These are phyloP conservation scores for Leptographium lundbergii DNA, from an alignment of 2,329 filamentous ascomycete species.

Conservation along the genomic window DNA sequence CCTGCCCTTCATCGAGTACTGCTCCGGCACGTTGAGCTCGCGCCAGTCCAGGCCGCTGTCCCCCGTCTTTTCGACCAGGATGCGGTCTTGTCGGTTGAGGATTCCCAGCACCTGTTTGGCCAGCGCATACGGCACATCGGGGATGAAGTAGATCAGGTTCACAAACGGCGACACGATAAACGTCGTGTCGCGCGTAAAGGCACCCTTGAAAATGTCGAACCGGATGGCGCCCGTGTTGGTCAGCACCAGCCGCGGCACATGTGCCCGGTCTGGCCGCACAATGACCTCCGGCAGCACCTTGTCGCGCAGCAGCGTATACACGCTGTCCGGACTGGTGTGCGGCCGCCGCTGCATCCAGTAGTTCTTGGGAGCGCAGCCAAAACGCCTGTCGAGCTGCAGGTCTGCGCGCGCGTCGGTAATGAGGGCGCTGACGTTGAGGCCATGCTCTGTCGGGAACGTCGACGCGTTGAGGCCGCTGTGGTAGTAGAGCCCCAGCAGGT, in stretches of 20 bases:
- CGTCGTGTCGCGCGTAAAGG: constrained; percentile 77
- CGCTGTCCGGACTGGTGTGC: constrained; percentile 60
- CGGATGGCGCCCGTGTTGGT: constrained; percentile 85
- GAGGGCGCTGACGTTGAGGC: constrained; percentile 54
- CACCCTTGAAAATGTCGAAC: constrained; percentile 89
- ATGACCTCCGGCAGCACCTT: constrained; percentile 60
- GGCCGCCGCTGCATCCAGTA: constrained; percentile 72
- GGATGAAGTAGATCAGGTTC: constrained; percentile 63
- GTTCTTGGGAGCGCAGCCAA: constrained; percentile 71
- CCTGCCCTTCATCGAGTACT: constrained; percentile 12
- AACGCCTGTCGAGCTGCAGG: constrained; percentile 58
- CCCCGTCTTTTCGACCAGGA: constrained; percentile 24
- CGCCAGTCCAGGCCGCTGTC: constrained; percentile 24
- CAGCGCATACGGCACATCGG: constrained; percentile 65
- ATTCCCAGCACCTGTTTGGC: constrained; percentile 56
- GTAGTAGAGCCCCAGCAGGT: constrained; percentile 70
- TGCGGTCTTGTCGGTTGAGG: constrained; percentile 41
- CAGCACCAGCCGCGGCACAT: constrained; percentile 55
- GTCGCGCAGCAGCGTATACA: constrained; percentile 70
- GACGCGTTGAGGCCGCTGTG: constrained; percentile 62
- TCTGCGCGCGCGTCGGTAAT: constrained; percentile 59
- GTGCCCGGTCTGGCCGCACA: constrained; percentile 32
- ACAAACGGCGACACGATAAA: constrained; percentile 83
- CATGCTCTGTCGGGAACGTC: constrained; percentile 65
- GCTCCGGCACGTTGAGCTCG: constrained; percentile 38